Percentiles rank a stretch among this genome's conserved stretches.
These are phyloP conservation scores for Xylaria curta DNA, from an alignment of 495 filamentous ascomycete genomes.

Conservation along the genomic window DNA sequence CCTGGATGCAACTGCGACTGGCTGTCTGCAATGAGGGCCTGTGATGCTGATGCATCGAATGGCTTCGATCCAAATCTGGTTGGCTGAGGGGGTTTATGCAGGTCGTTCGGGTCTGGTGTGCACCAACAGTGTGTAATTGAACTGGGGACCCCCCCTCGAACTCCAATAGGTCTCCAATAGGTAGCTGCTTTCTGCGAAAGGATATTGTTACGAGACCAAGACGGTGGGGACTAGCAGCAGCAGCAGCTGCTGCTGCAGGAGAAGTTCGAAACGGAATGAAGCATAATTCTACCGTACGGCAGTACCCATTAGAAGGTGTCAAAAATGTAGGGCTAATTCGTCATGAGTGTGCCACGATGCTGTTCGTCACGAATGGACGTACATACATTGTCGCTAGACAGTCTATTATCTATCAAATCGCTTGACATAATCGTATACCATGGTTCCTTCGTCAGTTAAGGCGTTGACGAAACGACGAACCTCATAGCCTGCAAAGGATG, in stretches of 20 bases:
- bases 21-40: slow-evolving; percentile 16
- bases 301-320: slow-evolving; percentile 18
- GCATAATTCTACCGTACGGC: slow-evolving; percentile 2
- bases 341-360: slow-evolving; percentile 23
- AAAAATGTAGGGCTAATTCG: slow-evolving; percentile 18
- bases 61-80: slow-evolving; percentile 24
- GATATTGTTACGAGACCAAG: slow-evolving; percentile 8
- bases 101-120: slow-evolving; percentile 18
- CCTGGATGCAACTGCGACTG: slow-evolving; percentile 25
- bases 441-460: neutral
- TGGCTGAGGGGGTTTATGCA: slow-evolving; percentile 27
- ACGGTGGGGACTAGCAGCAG: slow-evolving; percentile 23
- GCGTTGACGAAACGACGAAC: neutral
- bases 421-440: neutral
- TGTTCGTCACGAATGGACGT: slow-evolving; percentile 21
- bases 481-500: slow-evolving; percentile 19
- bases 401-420: neutral
- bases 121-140: slow-evolving; percentile 11
- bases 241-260: slow-evolving; percentile 29
- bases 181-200: slow-evolving; percentile 8
- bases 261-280: slow-evolving; percentile 27
- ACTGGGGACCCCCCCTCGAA: neutral
- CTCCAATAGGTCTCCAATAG: slow-evolving; percentile 15
- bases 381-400: neutral
- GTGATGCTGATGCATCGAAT: slow-evolving; percentile 23